phyloP scores from a whole-genome alignment of 495 filamentous ascomycete genomes.

The Annulohypoxylon maeteangense region DNA sequence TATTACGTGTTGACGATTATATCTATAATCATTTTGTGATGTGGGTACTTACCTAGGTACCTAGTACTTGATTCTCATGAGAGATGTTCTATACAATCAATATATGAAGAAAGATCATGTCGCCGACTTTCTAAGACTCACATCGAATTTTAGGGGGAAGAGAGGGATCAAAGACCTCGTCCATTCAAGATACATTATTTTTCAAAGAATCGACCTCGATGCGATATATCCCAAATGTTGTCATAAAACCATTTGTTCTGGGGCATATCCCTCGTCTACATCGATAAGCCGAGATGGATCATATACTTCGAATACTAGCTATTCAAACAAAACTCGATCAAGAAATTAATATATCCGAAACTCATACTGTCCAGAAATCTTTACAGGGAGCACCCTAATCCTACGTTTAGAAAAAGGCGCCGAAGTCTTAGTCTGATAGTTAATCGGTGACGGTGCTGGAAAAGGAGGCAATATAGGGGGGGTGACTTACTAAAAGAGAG shows the following conservation, averaged over 20 bases:
- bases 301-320: background rate
- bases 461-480: no score
- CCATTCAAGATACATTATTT: background rate
- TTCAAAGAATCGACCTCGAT: background rate
- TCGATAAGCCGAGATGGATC: background rate
- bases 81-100: no score
- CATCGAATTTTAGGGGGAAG: background rate
- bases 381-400: background rate
- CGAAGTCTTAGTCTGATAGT: background rate
- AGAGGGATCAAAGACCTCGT: background rate
- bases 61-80: no score
- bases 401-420: background rate
- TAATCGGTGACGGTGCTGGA: no score
- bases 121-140: background rate
- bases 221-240: background rate
- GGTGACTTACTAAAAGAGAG: no score
- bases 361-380: background rate
- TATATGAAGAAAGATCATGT: no score
- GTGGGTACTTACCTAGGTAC: background rate
- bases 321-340: background rate
- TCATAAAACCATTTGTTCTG: background rate
- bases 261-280: background rate
- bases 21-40: background rate
- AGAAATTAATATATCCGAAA: background rate
- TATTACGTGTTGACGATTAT: background rate